phyloP scores from a whole-genome alignment of 2,329 filamentous ascomycete species.

The Trichoderma aggressivum region DNA sequence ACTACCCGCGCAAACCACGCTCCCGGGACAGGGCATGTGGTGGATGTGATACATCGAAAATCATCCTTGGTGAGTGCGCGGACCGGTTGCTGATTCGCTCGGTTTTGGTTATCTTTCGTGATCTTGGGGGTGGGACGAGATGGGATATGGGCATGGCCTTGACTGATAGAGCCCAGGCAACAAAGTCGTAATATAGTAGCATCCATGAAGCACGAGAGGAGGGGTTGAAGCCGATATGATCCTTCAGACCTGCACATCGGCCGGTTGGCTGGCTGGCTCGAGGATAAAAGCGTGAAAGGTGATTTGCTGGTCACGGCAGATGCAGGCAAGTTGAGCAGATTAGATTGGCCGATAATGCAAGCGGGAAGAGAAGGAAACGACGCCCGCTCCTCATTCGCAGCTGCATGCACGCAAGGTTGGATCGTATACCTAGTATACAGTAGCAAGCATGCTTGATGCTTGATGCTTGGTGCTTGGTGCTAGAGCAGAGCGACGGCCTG shows the following conservation, averaged over 20 bases:
- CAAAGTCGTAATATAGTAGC: background rate
- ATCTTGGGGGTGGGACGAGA: background rate
- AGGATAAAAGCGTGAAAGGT: background rate
- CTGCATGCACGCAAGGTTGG: background rate
- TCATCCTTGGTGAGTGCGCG: background rate
- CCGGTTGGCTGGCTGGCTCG: background rate
- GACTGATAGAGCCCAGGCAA: background rate
- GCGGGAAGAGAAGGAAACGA: background rate
- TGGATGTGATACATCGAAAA: slow-evolving; percentile 3
- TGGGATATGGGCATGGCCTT: background rate
- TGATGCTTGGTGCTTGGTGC: background rate
- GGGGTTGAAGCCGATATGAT: background rate
- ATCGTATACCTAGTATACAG: too few relatives aligned
- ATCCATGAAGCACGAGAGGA: background rate
- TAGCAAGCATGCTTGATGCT: background rate
- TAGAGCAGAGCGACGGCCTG: background rate
- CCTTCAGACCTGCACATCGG: background rate
- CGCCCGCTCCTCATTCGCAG: background rate
- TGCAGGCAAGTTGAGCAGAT: background rate
- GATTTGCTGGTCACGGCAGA: background rate
- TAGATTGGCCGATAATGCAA: background rate
- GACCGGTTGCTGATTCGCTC: slow-evolving; percentile 6
- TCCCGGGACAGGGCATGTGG: slow-evolving; percentile 7
- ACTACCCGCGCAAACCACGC: slow-evolving; percentile 6
- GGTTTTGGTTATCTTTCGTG: slow-evolving; percentile 8